Conservation (phyloP, 2,329 filamentous ascomycete species). For the Xylaria sp. region DNA sequence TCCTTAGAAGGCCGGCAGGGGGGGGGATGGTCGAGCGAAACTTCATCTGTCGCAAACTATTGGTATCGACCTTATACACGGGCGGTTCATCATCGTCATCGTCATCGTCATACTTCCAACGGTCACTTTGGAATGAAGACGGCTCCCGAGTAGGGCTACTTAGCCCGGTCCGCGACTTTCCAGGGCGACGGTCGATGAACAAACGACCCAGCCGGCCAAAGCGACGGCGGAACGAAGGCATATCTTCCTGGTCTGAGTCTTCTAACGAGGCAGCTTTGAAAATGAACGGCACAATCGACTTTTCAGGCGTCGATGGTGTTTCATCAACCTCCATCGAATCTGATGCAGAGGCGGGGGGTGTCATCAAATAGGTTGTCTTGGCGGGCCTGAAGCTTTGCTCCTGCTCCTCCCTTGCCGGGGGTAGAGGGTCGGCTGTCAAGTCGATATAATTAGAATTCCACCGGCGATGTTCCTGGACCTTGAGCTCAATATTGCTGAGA, state of each 20-base stretch:
- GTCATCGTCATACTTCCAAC: slow-evolving; percentile 89
- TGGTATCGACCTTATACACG: slow-evolving; percentile 80
- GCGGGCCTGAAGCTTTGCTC: slow-evolving; percentile 75
- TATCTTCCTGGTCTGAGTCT: slow-evolving; percentile 52
- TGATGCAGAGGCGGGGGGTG: slow-evolving; percentile 67
- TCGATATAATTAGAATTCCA: slow-evolving; percentile 95
- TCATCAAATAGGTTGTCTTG: slow-evolving; percentile 76
- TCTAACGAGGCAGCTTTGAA: slow-evolving; percentile 57
- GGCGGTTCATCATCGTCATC: slow-evolving; percentile 78
- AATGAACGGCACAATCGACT: slow-evolving; percentile 51
- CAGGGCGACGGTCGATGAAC: slow-evolving; percentile 85
- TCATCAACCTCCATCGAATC: slow-evolving; percentile 68
- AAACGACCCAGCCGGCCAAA: slow-evolving; percentile 85
- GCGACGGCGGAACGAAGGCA: slow-evolving; percentile 81
- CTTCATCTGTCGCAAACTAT: slow-evolving; percentile 66
- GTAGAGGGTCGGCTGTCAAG: slow-evolving; percentile 84
- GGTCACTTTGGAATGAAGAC: slow-evolving; percentile 61
- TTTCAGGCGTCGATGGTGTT: slow-evolving; percentile 48
- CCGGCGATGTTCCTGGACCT: slow-evolving; percentile 85
- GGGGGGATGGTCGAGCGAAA: slow-evolving; percentile 69
- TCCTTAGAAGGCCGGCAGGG: slow-evolving; percentile 54
- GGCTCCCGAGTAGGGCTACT: slow-evolving; percentile 48
- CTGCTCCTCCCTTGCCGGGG: slow-evolving; percentile 75
- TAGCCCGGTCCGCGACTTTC: slow-evolving; percentile 52
- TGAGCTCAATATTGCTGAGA: slow-evolving; percentile 82